These are phyloP conservation scores for Pouteria campechiana DNA, from an alignment of 179 eudicot species.

Conservation along the genomic window DNA sequence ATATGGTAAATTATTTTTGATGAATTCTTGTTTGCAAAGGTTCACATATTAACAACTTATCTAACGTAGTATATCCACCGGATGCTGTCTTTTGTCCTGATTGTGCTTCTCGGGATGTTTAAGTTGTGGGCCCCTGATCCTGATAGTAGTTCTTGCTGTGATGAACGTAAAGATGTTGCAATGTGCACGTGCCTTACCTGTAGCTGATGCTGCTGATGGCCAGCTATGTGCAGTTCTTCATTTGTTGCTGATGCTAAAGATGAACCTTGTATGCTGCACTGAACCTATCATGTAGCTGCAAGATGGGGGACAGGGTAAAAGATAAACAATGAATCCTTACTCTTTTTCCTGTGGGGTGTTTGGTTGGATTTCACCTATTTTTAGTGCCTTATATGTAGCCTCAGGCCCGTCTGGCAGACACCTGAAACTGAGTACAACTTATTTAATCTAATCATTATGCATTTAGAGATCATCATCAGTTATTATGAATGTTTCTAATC, in stretches of 20 bases:
- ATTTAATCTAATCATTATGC: too few species aligned
- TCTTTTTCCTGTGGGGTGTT: neutral
- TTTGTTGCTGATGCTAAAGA: too few species aligned
- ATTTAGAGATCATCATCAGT: too few species aligned
- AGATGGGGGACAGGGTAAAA: neutral
- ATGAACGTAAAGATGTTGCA: slow-evolving; percentile 3
- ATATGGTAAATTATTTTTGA: slow-evolving; percentile 6
- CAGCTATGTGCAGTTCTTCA: too few species aligned
- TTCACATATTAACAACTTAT: slow-evolving; percentile 1
- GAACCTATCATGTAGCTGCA: too few species aligned
- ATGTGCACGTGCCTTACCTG: neutral
- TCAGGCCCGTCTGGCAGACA: too few species aligned
- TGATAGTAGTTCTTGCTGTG: slow-evolving; percentile 8
- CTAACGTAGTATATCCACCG: slow-evolving; percentile 7
- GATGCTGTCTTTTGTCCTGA: slow-evolving; percentile 6
- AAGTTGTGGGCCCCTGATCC: slow-evolving; percentile 2
- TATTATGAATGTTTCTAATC: too few species aligned
- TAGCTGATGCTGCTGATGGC: too few species aligned
- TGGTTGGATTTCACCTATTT: neutral
- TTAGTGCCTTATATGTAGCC: too few species aligned
- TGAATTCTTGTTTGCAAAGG: slow-evolving; percentile 21
- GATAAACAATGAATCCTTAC: neutral
- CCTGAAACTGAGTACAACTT: too few species aligned
- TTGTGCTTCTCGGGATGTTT: slow-evolving; percentile 1
- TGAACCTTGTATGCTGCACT: too few species aligned